Evolutionary conservation across 495 filamentous ascomycete species (phyloP).

Genomic region (Hypoxylon cercidicola): DNA sequence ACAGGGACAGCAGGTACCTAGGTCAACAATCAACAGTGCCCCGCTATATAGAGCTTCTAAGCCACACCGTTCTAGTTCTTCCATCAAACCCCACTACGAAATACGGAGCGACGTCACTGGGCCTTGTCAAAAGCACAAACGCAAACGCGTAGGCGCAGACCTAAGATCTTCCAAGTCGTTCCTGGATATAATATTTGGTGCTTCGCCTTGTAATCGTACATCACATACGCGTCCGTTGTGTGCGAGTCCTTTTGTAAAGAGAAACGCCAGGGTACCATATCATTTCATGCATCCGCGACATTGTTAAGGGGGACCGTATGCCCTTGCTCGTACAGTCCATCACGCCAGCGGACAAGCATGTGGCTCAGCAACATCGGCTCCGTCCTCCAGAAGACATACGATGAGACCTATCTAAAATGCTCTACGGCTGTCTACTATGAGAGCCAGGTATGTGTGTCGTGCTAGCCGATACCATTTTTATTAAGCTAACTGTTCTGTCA

Average conservation of each 20-base stretch:
- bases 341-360: conserved; percentile 57
- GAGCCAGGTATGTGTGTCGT: conserved; percentile 70
- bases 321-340: conserved; percentile 3
- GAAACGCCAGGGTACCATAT: conserved; percentile 9
- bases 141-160: background rate
- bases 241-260: background rate
- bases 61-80: conserved; percentile 11
- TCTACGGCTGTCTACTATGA: conserved; percentile 97
- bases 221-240: conserved; percentile 14
- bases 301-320: conserved; percentile 15
- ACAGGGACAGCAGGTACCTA: background rate
- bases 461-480: conserved; percentile 8
- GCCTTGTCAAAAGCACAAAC: conserved; percentile 9
- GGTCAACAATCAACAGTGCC: background rate
- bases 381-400: conserved; percentile 95
- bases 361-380: conserved; percentile 83
- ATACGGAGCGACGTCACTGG: conserved; percentile 39
- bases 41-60: conserved; percentile 4
- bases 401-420: conserved; percentile 92
- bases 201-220: conserved; percentile 7
- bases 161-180: conserved; percentile 34
- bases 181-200: conserved; percentile 19
- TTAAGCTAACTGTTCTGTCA: conserved; percentile 16
- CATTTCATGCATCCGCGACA: conserved; percentile 12
- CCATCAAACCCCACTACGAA: conserved; percentile 32